Percentiles rank a stretch among this genome's conserved stretches.
Evolutionary conservation across 768 basidiomycete species (phyloP).

Genomic region (Suillus subluteus): DNA sequence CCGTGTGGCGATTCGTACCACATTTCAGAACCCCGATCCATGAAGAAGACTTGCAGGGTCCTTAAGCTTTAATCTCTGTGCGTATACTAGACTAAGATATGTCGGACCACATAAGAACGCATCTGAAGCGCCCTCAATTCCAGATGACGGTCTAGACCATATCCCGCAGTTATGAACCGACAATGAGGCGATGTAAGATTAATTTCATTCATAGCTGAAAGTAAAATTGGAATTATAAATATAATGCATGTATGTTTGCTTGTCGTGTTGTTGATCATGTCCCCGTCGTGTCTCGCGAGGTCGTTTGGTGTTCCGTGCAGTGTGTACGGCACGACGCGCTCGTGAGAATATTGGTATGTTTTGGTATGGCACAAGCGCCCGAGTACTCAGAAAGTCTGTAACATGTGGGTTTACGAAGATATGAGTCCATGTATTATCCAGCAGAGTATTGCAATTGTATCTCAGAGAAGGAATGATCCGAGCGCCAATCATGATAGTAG

Average conservation of each 20-base stretch:
- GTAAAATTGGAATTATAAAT: constrained; percentile 2
- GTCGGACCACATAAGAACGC: too few relatives aligned
- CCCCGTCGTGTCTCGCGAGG: not conserved
- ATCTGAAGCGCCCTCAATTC: too few relatives aligned
- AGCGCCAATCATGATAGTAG: not conserved
- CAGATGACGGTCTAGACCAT: not conserved
- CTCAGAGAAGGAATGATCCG: not conserved
- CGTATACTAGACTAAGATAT: too few relatives aligned
- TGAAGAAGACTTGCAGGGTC: not conserved
- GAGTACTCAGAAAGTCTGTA: too few relatives aligned
- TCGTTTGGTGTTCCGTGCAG: too few relatives aligned
- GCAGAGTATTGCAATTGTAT: too few relatives aligned
- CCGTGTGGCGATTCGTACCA: not conserved
- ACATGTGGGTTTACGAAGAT: too few relatives aligned
- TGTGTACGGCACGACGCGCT: not conserved
- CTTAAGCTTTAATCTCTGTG: too few relatives aligned
- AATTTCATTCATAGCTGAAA: constrained; percentile 4
- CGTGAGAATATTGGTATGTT: not conserved
- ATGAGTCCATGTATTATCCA: too few relatives aligned
- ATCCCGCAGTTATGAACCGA: not conserved
- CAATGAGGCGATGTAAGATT: not conserved
- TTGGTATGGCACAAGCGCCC: too few relatives aligned
- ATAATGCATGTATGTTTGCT: not conserved
- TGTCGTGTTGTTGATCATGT: not conserved
- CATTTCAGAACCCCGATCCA: not conserved